Conservation (phyloP, 1,284 basidiomycete genomes). For the Pisolithus thermaeus region DNA sequence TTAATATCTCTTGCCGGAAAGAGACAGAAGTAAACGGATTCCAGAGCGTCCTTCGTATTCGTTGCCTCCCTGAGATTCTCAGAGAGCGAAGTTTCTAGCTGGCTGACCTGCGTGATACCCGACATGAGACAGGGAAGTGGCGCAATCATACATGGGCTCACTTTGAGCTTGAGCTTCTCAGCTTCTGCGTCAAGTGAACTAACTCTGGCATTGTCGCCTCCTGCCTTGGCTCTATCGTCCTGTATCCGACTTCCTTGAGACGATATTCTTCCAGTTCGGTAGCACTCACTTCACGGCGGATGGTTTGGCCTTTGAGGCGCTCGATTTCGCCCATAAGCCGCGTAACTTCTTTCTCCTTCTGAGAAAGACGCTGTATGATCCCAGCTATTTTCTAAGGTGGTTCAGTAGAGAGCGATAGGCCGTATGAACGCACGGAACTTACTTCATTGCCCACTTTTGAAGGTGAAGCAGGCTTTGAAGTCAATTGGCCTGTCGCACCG, state of each 20-base stretch:
- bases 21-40: constrained; percentile 80
- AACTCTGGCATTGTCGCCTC: constrained; percentile 72
- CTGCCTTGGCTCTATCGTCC: constrained; percentile 76
- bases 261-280: background rate
- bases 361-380: constrained; percentile 74
- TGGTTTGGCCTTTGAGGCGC: constrained; percentile 51
- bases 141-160: constrained; percentile 21
- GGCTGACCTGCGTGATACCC: constrained; percentile 39
- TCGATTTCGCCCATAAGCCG: constrained; percentile 73
- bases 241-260: constrained; percentile 24
- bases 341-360: constrained; percentile 81
- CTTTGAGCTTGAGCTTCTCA: constrained; percentile 63
- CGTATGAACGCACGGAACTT: constrained; percentile 6
- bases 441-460: constrained; percentile 52
- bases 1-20: constrained; percentile 45
- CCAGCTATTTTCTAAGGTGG: constrained; percentile 58
- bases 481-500: constrained; percentile 8
- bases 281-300: constrained; percentile 51
- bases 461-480: constrained; percentile 33
- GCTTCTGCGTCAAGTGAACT: constrained; percentile 75
- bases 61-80: constrained; percentile 69
- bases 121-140: constrained; percentile 1
- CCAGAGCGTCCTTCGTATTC: constrained; percentile 77
- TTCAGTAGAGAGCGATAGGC: background rate
- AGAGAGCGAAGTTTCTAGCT: constrained; percentile 44